Conservation (phyloP, 176 grass and related monocot species). For the Aegilops longissima region DNA sequence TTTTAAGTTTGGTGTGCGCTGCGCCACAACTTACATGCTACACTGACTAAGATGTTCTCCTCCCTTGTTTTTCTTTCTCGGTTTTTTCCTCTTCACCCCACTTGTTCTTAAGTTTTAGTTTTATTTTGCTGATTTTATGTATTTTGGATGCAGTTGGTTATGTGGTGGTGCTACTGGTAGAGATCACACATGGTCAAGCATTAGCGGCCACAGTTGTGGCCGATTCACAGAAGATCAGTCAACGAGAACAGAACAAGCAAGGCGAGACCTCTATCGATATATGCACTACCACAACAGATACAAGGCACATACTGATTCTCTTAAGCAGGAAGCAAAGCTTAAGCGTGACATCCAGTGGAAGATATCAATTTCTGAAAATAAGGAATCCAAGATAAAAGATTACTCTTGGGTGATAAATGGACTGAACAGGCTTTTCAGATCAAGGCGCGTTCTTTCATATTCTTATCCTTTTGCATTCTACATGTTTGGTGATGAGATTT, state of each 20-base stretch:
- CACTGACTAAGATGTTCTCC: conserved; percentile 10
- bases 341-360: conserved; percentile 72
- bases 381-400: conserved; percentile 95
- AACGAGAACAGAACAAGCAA: conserved; percentile 60
- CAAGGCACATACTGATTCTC: conserved; percentile 73
- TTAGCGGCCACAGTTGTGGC: conserved; percentile 87
- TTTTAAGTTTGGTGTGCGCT: conserved; percentile 23
- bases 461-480: conserved; percentile 79
- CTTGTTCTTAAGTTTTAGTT: not conserved
- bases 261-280: conserved; percentile 61
- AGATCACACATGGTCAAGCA: conserved; percentile 91
- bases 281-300: conserved; percentile 83
- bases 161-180: conserved; percentile 90
- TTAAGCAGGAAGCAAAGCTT: conserved; percentile 65
- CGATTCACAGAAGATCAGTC: conserved; percentile 81
- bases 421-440: conserved; percentile 86
- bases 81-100: not conserved
- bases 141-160: conserved; percentile 71
- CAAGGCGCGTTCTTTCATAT: conserved; percentile 91
- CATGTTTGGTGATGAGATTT: conserved; percentile 83
- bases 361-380: conserved; percentile 91
- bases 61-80: not conserved
- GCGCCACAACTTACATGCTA: not conserved
- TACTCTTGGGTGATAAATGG: conserved; percentile 94
- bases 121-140: conserved; percentile 31